Evolutionary conservation across 345 rosid genomes (phyloP).

Genomic region (Euphorbia peplus): DNA sequence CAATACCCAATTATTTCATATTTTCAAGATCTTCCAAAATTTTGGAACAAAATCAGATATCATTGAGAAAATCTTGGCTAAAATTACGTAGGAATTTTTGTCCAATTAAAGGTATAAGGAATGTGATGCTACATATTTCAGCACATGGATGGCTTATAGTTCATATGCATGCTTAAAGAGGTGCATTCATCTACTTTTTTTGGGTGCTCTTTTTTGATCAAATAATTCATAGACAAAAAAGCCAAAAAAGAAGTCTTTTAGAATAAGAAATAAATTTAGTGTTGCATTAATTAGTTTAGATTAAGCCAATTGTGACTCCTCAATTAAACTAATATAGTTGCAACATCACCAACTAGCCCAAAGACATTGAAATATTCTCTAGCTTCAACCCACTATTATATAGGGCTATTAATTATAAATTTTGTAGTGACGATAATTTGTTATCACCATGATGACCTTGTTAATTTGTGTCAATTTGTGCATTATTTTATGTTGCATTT

Average conservation of each 20-base stretch:
- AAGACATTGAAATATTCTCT: not conserved
- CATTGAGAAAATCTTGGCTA: not conserved
- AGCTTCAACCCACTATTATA: not conserved
- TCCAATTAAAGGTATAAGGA: not conserved
- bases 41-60: too few relatives aligned
- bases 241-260: not conserved
- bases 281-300: too few relatives aligned
- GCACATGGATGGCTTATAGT: slow-evolving; percentile 16
- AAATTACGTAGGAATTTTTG: not conserved
- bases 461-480: not conserved
- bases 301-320: not conserved
- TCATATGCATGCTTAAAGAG: not conserved
- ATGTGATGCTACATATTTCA: not conserved
- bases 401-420: too few relatives aligned
- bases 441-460: not conserved
- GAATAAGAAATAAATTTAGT: not conserved
- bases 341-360: not conserved
- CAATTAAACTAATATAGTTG: not conserved
- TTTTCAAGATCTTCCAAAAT: too few relatives aligned
- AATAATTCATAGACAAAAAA: not conserved
- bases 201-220: not conserved
- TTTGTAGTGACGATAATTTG: not conserved
- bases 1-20: too few relatives aligned
- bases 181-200: not conserved
- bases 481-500: not conserved